These are phyloP conservation scores for Pochonia chlamydosporia DNA, from an alignment of 2,329 filamentous ascomycete genomes.

Conservation along the genomic window DNA sequence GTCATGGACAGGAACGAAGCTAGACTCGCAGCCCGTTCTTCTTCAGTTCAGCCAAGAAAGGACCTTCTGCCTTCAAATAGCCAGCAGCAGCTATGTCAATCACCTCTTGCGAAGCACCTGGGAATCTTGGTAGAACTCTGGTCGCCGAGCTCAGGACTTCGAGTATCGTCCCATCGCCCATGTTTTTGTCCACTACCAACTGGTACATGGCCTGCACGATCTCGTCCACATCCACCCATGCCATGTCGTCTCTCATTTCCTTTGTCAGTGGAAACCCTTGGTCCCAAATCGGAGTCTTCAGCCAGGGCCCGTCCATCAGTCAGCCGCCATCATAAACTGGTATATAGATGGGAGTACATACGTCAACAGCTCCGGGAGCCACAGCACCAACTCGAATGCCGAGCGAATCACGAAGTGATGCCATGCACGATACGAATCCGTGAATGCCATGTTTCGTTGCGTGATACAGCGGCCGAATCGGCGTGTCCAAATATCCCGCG, in stretches of 20 bases:
- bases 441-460: conserved; percentile 31
- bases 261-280: conserved; percentile 23
- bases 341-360: conserved; percentile 8
- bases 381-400: conserved; percentile 27
- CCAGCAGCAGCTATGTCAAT: conserved; percentile 10
- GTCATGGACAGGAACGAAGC: neutral
- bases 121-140: conserved; percentile 6
- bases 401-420: conserved; percentile 21
- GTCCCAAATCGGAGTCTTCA: conserved; percentile 26
- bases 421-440: conserved; percentile 27
- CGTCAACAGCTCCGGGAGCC: conserved; percentile 27
- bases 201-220: conserved; percentile 25
- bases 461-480: conserved; percentile 29
- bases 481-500: conserved; percentile 22
- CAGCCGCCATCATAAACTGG: neutral
- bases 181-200: conserved; percentile 17
- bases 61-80: conserved; percentile 13
- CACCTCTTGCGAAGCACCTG: neutral
- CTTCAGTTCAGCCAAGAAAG: conserved; percentile 17
- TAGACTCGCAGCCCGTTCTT: conserved; percentile 17
- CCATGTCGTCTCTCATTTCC: conserved; percentile 20
- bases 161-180: conserved; percentile 26
- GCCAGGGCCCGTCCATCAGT: neutral
- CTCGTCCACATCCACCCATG: conserved; percentile 24
- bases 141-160: conserved; percentile 19